Evolutionary conservation across 2,329 filamentous ascomycete species (phyloP), one percentile per base, ranked within the genome.

Genomic region (Cryphonectria carpinicola): DNA sequence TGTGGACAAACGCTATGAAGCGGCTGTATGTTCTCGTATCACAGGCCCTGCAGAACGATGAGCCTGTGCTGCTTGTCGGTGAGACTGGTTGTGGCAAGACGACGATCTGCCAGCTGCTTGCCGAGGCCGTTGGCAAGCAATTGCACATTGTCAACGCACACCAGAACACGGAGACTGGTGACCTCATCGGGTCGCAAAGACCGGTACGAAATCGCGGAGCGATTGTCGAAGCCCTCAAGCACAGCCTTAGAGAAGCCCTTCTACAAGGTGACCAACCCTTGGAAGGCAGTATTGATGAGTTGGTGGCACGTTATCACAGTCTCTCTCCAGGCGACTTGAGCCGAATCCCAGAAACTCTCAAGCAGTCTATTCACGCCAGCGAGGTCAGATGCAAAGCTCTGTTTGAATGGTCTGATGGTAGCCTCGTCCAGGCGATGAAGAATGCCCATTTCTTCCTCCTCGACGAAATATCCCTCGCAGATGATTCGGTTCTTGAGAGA

Each of bases 51-150:
- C 88, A 88, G 37, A 96, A 98, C 78, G 94, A 97, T 73, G 96
- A 99, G 79, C 96, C 96, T 0, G 93, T 99, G 3, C 85, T 99
- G 28, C 86, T 99, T 6, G 94, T 99, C 17, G 96, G 96, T 73
- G 97, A 99, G 79, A 99, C 96, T 25, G 96, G 96, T 7, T 98
- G 95, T 77, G 96, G 97, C 72, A 99, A 99, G 83, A 99, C 96
- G 0, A 98, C 95, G 2, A 93, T 99, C 8, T 97, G 94, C 75
- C 96, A 99, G 79, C 87, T 97, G 78, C 87, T 98, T 67, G 94
- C 96, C 3, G 92, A 97, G 77, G 92, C 93, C 4, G 87, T 93
- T 73, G 84, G 86, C 22, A 94, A 92, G 76, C 85, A 93, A 73
- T 84, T 99, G 54, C 90, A 95, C 75, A 96, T 95, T 75, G 92